These are phyloP conservation scores for Phaffomyces opuntiae DNA, from an alignment of 805 yeast species.

Conservation along the genomic window DNA sequence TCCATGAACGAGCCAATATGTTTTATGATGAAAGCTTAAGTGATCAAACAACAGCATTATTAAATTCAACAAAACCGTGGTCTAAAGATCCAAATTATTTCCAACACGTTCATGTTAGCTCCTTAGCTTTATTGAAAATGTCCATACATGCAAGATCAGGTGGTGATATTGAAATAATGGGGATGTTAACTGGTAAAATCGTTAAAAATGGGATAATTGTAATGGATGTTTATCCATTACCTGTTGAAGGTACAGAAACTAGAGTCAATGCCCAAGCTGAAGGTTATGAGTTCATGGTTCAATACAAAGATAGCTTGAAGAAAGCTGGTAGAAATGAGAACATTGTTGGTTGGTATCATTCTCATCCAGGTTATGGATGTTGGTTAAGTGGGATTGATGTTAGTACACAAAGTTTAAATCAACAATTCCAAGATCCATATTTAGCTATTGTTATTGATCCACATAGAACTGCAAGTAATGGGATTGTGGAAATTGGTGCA, in stretches of 20 bases:
- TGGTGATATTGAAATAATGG: slow-evolving; percentile 90
- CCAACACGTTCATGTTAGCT: slow-evolving; percentile 54
- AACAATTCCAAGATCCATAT: slow-evolving; percentile 86
- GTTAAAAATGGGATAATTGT: slow-evolving; percentile 51
- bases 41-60: slow-evolving; percentile 8
- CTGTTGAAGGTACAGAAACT: slow-evolving; percentile 95
- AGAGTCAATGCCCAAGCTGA: slow-evolving; percentile 92
- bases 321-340: slow-evolving; percentile 49
- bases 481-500: slow-evolving; percentile 79
- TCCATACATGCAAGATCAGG: slow-evolving; percentile 75
- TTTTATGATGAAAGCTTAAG: slow-evolving; percentile 12
- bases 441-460: slow-evolving; percentile 89
- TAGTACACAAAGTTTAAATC: slow-evolving; percentile 79
- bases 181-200: slow-evolving; percentile 81
- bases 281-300: slow-evolving; percentile 93
- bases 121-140: slow-evolving; percentile 71
- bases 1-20: slow-evolving; percentile 8
- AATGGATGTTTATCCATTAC: slow-evolving; percentile 77
- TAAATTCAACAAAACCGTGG: slow-evolving; percentile 43
- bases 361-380: slow-evolving; percentile 98
- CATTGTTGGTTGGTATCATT: slow-evolving; percentile 97
- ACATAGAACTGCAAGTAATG: slow-evolving; percentile 51
- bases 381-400: slow-evolving; percentile 95
- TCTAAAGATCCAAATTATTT: slow-evolving; percentile 51
- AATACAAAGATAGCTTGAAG: slow-evolving; percentile 55